phyloP scores from a whole-genome alignment of 352 stramenopile species.

The Globisporangium echinulatum region DNA sequence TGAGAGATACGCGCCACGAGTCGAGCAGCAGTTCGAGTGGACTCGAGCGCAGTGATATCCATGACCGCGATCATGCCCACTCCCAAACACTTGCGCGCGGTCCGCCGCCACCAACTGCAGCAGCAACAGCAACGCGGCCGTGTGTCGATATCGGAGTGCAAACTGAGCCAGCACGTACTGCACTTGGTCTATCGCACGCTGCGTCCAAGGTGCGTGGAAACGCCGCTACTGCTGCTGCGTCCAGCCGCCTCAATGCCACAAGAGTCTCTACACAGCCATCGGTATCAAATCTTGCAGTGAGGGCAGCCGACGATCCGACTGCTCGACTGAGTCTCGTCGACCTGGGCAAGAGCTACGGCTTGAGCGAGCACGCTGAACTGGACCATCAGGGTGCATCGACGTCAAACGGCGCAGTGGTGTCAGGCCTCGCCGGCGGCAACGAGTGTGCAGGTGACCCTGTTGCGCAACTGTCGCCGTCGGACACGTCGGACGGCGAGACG shows the following conservation, averaged over 20 bases:
- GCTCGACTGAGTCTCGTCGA: conserved; percentile 35
- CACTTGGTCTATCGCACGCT: background rate
- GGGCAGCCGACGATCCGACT: conserved; percentile 12
- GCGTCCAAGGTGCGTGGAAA: too few species aligned
- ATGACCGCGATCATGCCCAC: background rate
- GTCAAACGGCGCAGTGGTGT: too few species aligned
- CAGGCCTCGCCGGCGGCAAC: background rate
- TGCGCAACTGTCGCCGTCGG: background rate
- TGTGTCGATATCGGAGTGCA: conserved; percentile 11
- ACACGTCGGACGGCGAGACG: conserved; percentile 10
- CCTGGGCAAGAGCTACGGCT: conserved; percentile 26
- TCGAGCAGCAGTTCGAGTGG: background rate
- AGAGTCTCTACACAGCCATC: conserved; percentile 1
- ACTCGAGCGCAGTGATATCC: background rate
- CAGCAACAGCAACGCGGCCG: background rate
- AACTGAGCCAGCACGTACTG: background rate
- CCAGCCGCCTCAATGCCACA: background rate
- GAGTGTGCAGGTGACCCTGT: background rate
- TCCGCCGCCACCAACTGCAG: background rate
- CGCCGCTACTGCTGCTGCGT: background rate
- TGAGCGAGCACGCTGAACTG: conserved; percentile 3
- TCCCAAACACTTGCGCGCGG: background rate
- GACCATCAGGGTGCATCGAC: background rate
- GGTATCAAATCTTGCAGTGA: background rate
- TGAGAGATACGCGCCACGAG: background rate